Evolutionary conservation across 495 filamentous ascomycete species (phyloP), one percentile per base, ranked within the genome.

Genomic region (Hypoxylon subgilvum): DNA sequence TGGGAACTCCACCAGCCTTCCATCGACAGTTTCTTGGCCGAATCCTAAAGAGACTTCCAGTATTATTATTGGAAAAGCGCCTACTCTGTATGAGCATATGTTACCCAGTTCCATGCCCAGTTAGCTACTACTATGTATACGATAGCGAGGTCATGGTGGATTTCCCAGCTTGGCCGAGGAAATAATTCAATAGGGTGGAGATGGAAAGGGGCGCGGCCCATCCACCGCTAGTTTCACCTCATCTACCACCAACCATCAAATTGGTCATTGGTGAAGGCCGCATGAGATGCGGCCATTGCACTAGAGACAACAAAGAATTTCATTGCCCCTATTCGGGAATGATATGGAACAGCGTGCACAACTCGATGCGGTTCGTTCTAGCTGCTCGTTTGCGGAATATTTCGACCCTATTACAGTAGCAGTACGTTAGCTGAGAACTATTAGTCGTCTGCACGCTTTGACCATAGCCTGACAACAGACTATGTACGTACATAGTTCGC

Each of bases 361-460:
- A 28, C 43, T 46, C 36, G 13, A 38, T 6, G 35, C n/a, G 53
- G 38, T 46, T 45, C 23, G 22, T 38, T 50, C 41, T 39, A 30
- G 49, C 36, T 60, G 22, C 14, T 50, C 49, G 55, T 60, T 27
- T 40, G 51, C 43, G 49, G 49, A 47, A 46, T 32, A 55, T 60
- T 61, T 59, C 27, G 25, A 43, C 27, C 52, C 54, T 56, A 61
- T 65, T 50, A 52, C 27, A 58, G 25, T 31, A 59, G 48, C 38
- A 53, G 46, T 16, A n/a, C n/a, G n/a, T n/a, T n/a, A n/a, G n/a
- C n/a, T n/a, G 39, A 27, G 8, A 44, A 54, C 34, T 49, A 49
- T 35, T 60, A 53, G 61, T 44, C 23, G 44, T 36, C 57, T 60
- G 62, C 46, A 61, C 57, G 56, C 57, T 65, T 65, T 65, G 56